Evolutionary conservation across 257 asterid species (phyloP), one percentile per base, ranked within the genome.

Genomic region (Vinca minor): DNA sequence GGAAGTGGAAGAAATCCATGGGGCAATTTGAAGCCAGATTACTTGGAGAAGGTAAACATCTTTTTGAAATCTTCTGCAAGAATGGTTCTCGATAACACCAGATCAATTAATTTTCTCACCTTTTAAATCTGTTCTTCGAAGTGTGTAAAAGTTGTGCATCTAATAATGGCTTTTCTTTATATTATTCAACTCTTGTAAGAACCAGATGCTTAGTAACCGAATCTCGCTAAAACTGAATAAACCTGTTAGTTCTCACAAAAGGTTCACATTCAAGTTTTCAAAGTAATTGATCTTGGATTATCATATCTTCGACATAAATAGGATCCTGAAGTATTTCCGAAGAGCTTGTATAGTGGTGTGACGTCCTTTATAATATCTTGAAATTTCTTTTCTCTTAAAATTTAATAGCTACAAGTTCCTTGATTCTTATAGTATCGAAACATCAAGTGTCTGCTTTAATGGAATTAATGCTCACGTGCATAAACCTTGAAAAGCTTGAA

Each of bases 1-100:
- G 96, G 89, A 76, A 87, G 96, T 89, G 96, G 96, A 71, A 83
- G 96, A 81, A 85, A 89, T 78, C 95, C 97, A 23, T 89, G 97
- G 97, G 97, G 97, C 62, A 77, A 75, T 60, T 71, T 89, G 80
- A 85, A 85, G 79, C 92, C 92, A 57, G 76, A 85, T 53, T 89
- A 89, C 77, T 78, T 89, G 68, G 92, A 87, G 68, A 89, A 89
- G 95, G 97, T 89, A 81, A n/a, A 21, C 34, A 6, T 44, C 23
- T 20, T 10, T 61, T 28, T 32, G 28, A 28, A 12, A 50, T 18
- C 13, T 56, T 56, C 23, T 17, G 15, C 42, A 6, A 56, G 25
- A 2, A 10, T n/a, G 57, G 36, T 23, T 65, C n/a, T 6, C 25
- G 10, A 0, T 14, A 14, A 4, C 15, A 50, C 49, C 7, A 15